Evolutionary conservation across 2,329 filamentous ascomycete genomes (phyloP), one percentile per base, ranked within the genome.

Genomic region (Hypoxylon sp.): DNA sequence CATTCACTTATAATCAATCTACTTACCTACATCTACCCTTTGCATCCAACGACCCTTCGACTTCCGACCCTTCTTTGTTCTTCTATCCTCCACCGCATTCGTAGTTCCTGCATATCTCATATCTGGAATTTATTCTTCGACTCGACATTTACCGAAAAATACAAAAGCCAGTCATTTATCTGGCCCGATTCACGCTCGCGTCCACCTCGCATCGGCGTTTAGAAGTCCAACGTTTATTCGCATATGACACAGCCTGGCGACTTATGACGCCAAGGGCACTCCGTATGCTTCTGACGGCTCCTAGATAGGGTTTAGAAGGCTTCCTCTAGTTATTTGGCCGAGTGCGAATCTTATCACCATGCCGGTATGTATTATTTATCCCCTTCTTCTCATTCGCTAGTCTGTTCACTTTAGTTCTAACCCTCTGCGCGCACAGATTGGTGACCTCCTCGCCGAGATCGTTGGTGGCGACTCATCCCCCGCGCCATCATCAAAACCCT

Each of bases 391-490:
- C 35, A 20, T 29, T 9, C 26, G 21, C 35, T 9, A 41, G n/a
- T n/a, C n/a, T 43, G 44, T 16, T 25, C 30, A 35, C 19, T 31
- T 32, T 51, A 32, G 40, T 60, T 51, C 51, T 60, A 61, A 62
- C 45, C 51, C 13, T n/a, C 15, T 48, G 41, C 37, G 49, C 48
- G 30, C 55, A 31, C 51, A 81, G 78, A 83, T 84, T 61, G 71
- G 76, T 54, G 80, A 83, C 57, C 72, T 84, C n/a, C 75, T 84
- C 23, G 83, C 82, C 59, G 79, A 83, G 66, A 87, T 87, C 59
- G 81, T 75, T 58, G 83, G 83, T 64, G 76, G 77, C 56, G 75
- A 78, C 65, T 70, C 72, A 19, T 66, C 73, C 7, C 62, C 76
- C 9, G 62, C 66, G 32, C 62, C 63, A 38, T 50, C 72, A 7